phyloP scores from a whole-genome alignment of 331 rosid species.

The Arachis monticola region DNA sequence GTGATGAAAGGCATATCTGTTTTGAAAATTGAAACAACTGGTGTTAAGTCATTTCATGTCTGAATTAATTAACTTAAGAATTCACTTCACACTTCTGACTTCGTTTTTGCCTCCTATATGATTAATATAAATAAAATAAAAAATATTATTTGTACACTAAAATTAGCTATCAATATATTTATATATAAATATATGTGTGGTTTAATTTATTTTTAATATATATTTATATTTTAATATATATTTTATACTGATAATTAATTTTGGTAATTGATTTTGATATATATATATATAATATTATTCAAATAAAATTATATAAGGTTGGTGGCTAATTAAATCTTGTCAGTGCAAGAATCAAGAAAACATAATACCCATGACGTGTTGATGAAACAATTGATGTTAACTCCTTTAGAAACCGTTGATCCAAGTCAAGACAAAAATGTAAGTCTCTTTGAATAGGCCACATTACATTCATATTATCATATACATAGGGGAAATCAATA shows the following conservation, averaged over 20 bases:
- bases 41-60: background rate
- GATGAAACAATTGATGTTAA: background rate
- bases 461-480: background rate
- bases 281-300: no score
- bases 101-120: background rate
- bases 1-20: background rate
- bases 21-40: background rate
- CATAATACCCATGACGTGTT: background rate
- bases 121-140: no score
- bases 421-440: background rate
- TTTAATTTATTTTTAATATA: no score
- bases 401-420: background rate
- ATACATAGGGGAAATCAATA: background rate
- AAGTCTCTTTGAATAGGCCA: slow-evolving; percentile 2
- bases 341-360: background rate
- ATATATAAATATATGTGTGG: no score
- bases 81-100: background rate
- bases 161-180: no score
- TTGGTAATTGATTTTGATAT: no score
- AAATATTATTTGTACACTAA: no score
- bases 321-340: background rate
- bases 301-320: background rate
- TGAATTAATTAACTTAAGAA: background rate
- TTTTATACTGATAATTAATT: no score
- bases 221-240: no score